phyloP scores from a whole-genome alignment of 768 basidiomycete genomes.

The Trametes punicea region DNA sequence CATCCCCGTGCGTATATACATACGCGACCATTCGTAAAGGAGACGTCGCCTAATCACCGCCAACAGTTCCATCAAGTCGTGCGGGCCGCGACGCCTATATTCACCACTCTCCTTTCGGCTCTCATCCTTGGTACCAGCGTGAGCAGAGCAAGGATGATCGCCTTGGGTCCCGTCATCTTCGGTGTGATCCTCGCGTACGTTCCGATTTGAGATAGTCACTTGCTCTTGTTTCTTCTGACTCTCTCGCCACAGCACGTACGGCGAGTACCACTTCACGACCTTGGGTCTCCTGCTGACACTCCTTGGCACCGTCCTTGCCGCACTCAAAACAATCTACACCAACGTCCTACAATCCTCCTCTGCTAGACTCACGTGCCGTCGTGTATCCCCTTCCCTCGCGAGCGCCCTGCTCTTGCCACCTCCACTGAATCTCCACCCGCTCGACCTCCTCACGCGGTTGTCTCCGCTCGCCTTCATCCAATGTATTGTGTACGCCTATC shows the following conservation, averaged over 20 bases:
- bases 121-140: constrained; percentile 62
- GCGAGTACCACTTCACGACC: constrained; percentile 89
- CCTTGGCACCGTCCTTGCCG: constrained; percentile 86
- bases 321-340: constrained; percentile 91
- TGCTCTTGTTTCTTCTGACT: background rate
- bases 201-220: background rate
- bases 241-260: constrained; percentile 66
- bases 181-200: constrained; percentile 91
- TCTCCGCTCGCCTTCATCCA: constrained; percentile 90
- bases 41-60: background rate
- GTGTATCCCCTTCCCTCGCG: constrained; percentile 10
- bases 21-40: background rate
- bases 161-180: constrained; percentile 79
- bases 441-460: constrained; percentile 87
- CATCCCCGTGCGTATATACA: constrained; percentile 62
- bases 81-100: constrained; percentile 88
- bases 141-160: constrained; percentile 59
- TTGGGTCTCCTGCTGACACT: constrained; percentile 87
- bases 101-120: constrained; percentile 78
- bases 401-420: constrained; percentile 23
- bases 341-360: constrained; percentile 62
- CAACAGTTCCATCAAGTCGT: constrained; percentile 94
- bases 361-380: constrained; percentile 14
- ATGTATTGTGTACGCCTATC: constrained; percentile 72
- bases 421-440: constrained; percentile 55